These are phyloP conservation scores for Pichia ethanolica DNA, from an alignment of 805 yeast genomes.

Conservation along the genomic window DNA sequence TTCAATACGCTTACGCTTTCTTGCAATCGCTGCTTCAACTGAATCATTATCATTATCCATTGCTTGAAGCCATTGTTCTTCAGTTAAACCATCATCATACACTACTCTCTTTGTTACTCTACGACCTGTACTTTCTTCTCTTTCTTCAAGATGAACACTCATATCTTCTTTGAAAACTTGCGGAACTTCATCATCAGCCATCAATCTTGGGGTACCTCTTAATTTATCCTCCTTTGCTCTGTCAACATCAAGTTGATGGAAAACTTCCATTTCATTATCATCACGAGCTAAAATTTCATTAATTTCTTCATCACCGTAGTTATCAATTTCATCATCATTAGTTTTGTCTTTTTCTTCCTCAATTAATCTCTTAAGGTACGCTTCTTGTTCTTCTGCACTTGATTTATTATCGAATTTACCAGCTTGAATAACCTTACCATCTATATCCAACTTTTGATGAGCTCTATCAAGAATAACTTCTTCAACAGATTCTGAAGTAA, in stretches of 20 bases:
- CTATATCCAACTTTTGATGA: slow-evolving; percentile 75
- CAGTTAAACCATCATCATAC: slow-evolving; percentile 64
- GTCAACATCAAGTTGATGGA: slow-evolving; percentile 54
- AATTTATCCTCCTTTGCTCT: slow-evolving; percentile 34
- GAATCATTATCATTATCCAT: slow-evolving; percentile 66
- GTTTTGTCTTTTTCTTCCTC: slow-evolving; percentile 58
- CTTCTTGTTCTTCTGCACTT: slow-evolving; percentile 83
- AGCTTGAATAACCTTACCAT: slow-evolving; percentile 85
- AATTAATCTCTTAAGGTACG: slow-evolving; percentile 58
- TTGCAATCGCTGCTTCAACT: slow-evolving; percentile 50
- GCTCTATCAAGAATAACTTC: slow-evolving; percentile 79
- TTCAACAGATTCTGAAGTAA: slow-evolving; percentile 77
- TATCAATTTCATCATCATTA: slow-evolving; percentile 36
- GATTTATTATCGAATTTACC: slow-evolving; percentile 86
- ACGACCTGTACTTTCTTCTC: slow-evolving; percentile 42
- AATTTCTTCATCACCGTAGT: slow-evolving; percentile 59
- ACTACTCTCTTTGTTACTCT: slow-evolving; percentile 57
- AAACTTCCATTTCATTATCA: slow-evolving; percentile 51
- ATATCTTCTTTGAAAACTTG: slow-evolving; percentile 64
- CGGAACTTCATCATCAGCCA: slow-evolving; percentile 69
- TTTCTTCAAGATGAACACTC: slow-evolving; percentile 34
- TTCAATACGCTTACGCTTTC: slow-evolving; percentile 37
- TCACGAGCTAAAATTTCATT: slow-evolving; percentile 65
- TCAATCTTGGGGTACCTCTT: slow-evolving; percentile 39
- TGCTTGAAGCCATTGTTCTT: slow-evolving; percentile 73